Percentiles rank a stretch among this genome's conserved stretches.
Conservation (phyloP, 2,329 filamentous ascomycete species). For the Cladophialophora chaetospira region DNA sequence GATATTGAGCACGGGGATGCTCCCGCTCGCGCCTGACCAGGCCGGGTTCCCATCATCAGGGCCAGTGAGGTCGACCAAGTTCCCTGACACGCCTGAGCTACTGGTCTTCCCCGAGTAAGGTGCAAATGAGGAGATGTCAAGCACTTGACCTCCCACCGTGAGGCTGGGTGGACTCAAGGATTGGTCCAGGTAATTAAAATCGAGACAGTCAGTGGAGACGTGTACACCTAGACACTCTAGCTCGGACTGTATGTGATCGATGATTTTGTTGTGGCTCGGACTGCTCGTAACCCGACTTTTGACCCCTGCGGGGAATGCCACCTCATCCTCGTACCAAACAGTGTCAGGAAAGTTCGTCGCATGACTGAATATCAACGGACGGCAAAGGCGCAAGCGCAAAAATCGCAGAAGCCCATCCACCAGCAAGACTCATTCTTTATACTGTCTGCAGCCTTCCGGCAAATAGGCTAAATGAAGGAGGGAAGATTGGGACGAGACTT, state of each 20-base stretch:
- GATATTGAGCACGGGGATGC: constrained; percentile 15
- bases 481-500: too few relatives aligned
- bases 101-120: constrained; percentile 12
- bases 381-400: too few relatives aligned
- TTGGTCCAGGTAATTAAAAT: constrained; percentile 15
- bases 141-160: neutral
- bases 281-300: constrained; percentile 4
- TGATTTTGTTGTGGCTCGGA: constrained; percentile 11
- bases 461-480: too few relatives aligned
- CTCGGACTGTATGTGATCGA: constrained; percentile 10
- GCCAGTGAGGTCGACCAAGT: neutral
- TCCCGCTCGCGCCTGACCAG: constrained; percentile 3
- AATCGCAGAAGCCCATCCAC: too few relatives aligned
- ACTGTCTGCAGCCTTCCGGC: too few relatives aligned
- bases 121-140: constrained; percentile 9
- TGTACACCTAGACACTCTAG: constrained; percentile 1
- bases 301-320: constrained; percentile 6
- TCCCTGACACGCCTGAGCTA: neutral
- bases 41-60: neutral
- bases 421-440: too few relatives aligned
- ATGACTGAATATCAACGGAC: too few relatives aligned
- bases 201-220: neutral
- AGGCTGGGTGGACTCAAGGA: constrained; percentile 12
- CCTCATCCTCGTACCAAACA: constrained; percentile 4
- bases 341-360: too few relatives aligned